A percentile compares a stretch with the other conserved stretches of the same genome.
phyloP scores from a whole-genome alignment of 192 early-diverging fungal species.

The Glomus cerebriforme region DNA sequence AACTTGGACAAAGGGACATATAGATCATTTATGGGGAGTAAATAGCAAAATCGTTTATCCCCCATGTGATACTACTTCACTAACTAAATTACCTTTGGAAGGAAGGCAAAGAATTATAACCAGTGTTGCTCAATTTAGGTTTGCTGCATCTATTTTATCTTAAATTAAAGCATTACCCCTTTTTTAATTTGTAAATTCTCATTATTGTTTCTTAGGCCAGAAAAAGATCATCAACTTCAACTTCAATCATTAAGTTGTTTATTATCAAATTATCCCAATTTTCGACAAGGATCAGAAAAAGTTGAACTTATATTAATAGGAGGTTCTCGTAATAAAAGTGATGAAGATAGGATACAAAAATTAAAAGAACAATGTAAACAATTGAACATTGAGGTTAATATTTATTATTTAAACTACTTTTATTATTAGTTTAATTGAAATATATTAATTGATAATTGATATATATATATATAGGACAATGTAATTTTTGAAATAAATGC shows the following conservation, averaged over 20 bases:
- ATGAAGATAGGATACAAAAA: conserved; percentile 66
- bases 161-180: not conserved
- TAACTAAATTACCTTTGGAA: conserved; percentile 58
- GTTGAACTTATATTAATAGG: conserved; percentile 81
- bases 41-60: conserved; percentile 84
- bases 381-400: conserved; percentile 60
- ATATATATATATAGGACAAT: conserved; percentile 55
- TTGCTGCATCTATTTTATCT: not conserved
- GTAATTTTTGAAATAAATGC: conserved; percentile 85
- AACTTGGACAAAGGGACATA: conserved; percentile 91
- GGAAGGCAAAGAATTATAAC: conserved; percentile 65
- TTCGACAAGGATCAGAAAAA: conserved; percentile 37
- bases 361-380: conserved; percentile 50
- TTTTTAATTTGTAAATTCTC: not conserved
- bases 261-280: conserved; percentile 60
- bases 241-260: conserved; percentile 71
- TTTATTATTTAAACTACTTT: not conserved
- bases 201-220: conserved; percentile 59
- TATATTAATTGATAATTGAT: conserved; percentile 9
- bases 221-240: conserved; percentile 91
- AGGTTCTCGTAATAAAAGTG: conserved; percentile 78
- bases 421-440: not conserved
- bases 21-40: conserved; percentile 79
- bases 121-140: conserved; percentile 93
- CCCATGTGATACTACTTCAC: conserved; percentile 81